Percentiles rank a stretch among this genome's conserved stretches.
Evolutionary conservation across 441 rosid species (phyloP).

Genomic region (Mallotus repandus): DNA sequence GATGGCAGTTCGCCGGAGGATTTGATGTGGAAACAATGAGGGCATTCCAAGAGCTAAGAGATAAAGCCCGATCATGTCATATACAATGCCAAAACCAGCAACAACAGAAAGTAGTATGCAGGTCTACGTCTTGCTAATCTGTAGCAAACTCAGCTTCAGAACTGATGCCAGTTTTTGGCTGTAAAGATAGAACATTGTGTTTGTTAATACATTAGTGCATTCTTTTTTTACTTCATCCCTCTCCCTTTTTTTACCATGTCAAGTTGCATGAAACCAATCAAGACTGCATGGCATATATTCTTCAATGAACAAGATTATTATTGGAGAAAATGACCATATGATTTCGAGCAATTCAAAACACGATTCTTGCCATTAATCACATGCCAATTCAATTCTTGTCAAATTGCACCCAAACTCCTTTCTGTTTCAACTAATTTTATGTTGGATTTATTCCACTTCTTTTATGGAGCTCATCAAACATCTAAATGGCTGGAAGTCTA

Average conservation of each 20-base stretch:
- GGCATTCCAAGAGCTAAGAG: constrained; percentile 91
- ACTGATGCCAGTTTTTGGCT: constrained; percentile 21
- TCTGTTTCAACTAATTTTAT: too few relatives aligned
- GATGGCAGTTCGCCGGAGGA: constrained; percentile 84
- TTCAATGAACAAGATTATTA: too few relatives aligned
- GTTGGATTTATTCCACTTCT: too few relatives aligned
- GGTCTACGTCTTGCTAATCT: constrained; percentile 57
- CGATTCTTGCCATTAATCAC: too few relatives aligned
- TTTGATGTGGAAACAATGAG: constrained; percentile 91
- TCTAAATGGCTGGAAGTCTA: too few relatives aligned
- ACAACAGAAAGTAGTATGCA: constrained; percentile 54
- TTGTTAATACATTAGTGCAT: constrained; percentile 26
- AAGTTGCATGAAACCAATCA: too few relatives aligned
- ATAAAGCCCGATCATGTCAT: constrained; percentile 77
- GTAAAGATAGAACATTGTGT: constrained; percentile 38
- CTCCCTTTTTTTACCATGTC: not conserved
- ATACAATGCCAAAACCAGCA: constrained; percentile 70
- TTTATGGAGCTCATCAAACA: too few relatives aligned
- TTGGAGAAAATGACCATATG: too few relatives aligned
- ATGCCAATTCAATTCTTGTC: too few relatives aligned
- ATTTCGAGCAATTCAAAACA: too few relatives aligned
- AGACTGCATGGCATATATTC: too few relatives aligned
- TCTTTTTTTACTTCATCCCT: not conserved
- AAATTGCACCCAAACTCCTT: too few relatives aligned
- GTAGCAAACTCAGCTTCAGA: constrained; percentile 90